These are phyloP conservation scores for Nemania sp. DNA, from an alignment of 2,329 filamentous ascomycete genomes.

Conservation along the genomic window DNA sequence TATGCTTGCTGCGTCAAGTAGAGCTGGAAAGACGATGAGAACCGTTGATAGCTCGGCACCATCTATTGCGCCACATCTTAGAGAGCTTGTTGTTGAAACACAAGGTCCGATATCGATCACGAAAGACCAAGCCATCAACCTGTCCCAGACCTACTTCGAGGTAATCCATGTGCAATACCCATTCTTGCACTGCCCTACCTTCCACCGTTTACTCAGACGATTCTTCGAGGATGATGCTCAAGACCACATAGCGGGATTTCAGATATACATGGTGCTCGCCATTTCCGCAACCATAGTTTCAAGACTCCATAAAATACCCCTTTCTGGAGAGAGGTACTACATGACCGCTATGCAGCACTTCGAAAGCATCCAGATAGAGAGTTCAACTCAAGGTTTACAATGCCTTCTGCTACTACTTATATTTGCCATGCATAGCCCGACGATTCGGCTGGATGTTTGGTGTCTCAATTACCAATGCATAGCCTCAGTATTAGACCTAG, in stretches of 20 bases:
- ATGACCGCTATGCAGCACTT: constrained; percentile 61
- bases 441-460: constrained; percentile 63
- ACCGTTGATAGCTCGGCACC: constrained; percentile 16
- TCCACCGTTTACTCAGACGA: constrained; percentile 52
- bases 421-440: constrained; percentile 64
- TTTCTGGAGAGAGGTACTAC: constrained; percentile 63
- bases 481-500: constrained; percentile 63
- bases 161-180: constrained; percentile 63
- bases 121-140: constrained; percentile 55
- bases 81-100: constrained; percentile 30
- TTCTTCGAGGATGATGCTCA: constrained; percentile 51
- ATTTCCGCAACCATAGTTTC: constrained; percentile 61
- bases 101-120: constrained; percentile 34
- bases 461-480: constrained; percentile 68
- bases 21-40: constrained; percentile 28
- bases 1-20: constrained; percentile 56
- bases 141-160: constrained; percentile 62
- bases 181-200: constrained; percentile 60
- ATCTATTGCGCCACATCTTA: constrained; percentile 35
- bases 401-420: constrained; percentile 61
- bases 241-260: constrained; percentile 56
- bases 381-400: constrained; percentile 62
- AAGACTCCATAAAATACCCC: constrained; percentile 56
- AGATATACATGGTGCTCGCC: constrained; percentile 66
- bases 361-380: constrained; percentile 60